phyloP scores from a whole-genome alignment of 371 early-diverging fungal genomes.

The Syncephalastrum monosporum region DNA sequence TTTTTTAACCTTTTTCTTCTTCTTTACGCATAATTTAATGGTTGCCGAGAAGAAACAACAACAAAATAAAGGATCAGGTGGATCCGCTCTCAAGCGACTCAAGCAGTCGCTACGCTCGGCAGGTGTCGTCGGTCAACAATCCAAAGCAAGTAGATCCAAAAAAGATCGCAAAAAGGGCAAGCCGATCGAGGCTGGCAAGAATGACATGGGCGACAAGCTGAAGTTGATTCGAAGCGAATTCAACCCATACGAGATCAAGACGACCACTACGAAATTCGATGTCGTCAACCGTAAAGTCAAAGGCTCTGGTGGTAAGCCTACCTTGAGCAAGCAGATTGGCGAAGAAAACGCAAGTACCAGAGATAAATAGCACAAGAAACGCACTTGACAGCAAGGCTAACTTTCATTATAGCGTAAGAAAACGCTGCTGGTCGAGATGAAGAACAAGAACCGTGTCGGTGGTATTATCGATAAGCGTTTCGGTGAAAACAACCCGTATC shows the following conservation, averaged over 20 bases:
- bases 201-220: constrained; percentile 52
- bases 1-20: too few relatives aligned
- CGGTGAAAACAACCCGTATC: constrained; percentile 85
- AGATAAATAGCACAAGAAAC: background rate
- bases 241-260: constrained; percentile 92
- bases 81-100: constrained; percentile 79
- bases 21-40: too few relatives aligned
- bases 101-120: constrained; percentile 71
- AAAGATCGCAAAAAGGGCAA: constrained; percentile 63
- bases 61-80: constrained; percentile 31
- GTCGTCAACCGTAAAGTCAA: constrained; percentile 88
- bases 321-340: constrained; percentile 76
- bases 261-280: constrained; percentile 75
- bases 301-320: constrained; percentile 81
- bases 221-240: constrained; percentile 55
- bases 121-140: constrained; percentile 75
- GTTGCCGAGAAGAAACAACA: constrained; percentile 2
- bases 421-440: constrained; percentile 78
- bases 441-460: constrained; percentile 66
- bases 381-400: background rate
- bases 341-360: constrained; percentile 68
- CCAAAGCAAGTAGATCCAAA: constrained; percentile 59
- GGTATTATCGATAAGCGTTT: constrained; percentile 91
- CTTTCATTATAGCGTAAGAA: constrained; percentile 63
- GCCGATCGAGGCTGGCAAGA: constrained; percentile 55